Conservation (phyloP, 106 monocot species). For the Chionographis japonica region DNA sequence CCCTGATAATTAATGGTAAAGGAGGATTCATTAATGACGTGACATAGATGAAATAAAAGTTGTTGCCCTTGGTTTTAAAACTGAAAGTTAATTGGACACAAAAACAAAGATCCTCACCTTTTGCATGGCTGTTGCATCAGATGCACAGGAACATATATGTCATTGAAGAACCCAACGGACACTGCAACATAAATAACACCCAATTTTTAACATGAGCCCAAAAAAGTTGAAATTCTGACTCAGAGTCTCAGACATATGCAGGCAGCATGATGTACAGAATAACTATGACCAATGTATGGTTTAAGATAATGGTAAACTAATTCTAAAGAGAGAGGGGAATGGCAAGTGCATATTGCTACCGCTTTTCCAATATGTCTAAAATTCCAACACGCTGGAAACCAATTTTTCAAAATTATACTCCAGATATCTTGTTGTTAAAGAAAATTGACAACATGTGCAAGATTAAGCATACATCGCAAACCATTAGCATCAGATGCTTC, state of each 20-base stretch:
- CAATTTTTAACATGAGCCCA: not conserved
- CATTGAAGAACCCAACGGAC: constrained; percentile 92
- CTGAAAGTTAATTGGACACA: not conserved
- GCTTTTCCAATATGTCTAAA: too few relatives aligned
- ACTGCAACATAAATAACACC: constrained; percentile 44
- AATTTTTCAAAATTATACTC: not conserved
- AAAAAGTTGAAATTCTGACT: too few relatives aligned
- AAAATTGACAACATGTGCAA: constrained; percentile 1
- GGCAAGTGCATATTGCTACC: too few relatives aligned
- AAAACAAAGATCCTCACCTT: constrained; percentile 38
- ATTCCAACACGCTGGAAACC: not conserved
- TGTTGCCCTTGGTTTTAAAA: too few relatives aligned
- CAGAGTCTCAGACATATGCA: too few relatives aligned
- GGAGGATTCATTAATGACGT: not conserved
- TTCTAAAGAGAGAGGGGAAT: too few relatives aligned
- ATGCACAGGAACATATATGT: constrained; percentile 64
- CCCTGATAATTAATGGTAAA: not conserved
- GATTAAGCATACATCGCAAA: constrained; percentile 48
- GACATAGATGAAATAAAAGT: not conserved
- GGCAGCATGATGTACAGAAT: too few relatives aligned
- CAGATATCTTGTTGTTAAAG: not conserved
- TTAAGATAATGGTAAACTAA: too few relatives aligned
- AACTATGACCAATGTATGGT: too few relatives aligned
- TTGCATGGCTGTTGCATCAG: constrained; percentile 42
- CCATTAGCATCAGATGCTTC: constrained; percentile 59